A percentile compares a stretch with the other conserved stretches of the same genome.
Conservation (phyloP, 805 yeast genomes). For the Myxozyma melibiosi region DNA sequence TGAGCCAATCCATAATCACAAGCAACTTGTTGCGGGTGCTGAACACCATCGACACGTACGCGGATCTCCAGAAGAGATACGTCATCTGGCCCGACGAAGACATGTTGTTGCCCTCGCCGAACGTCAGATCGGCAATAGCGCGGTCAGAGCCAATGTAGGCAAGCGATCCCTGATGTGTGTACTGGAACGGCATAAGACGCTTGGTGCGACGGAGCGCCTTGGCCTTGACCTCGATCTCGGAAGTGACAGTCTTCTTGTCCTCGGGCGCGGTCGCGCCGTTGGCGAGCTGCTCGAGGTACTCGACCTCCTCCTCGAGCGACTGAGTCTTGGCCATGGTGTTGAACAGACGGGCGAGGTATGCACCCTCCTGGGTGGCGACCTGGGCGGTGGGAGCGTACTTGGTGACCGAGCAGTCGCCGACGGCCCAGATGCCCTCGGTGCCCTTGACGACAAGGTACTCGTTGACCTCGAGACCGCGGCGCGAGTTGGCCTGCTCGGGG, state of each 20-base stretch:
- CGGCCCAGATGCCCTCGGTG: conserved; percentile 76
- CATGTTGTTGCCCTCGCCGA: conserved; percentile 67
- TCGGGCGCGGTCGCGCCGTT: conserved; percentile 37
- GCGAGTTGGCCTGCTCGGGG: conserved; percentile 72
- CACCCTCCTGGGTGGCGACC: conserved; percentile 94
- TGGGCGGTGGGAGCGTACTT: conserved; percentile 96
- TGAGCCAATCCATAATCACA: conserved; percentile 86
- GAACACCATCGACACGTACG: conserved; percentile 90
- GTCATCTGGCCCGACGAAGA: conserved; percentile 85
- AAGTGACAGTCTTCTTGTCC: conserved; percentile 46
- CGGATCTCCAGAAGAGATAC: conserved; percentile 91
- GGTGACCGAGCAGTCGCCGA: conserved; percentile 92
- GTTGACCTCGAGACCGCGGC: conserved; percentile 87
- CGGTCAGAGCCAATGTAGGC: conserved; percentile 90
- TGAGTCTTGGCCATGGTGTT: conserved; percentile 42
- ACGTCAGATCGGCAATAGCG: conserved; percentile 88
- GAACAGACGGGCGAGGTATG: conserved; percentile 72
- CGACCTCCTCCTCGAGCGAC: conserved; percentile 44
- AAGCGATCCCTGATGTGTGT: conserved; percentile 87
- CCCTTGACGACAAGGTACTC: conserved; percentile 84
- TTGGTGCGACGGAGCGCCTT: conserved; percentile 44
- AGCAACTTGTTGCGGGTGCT: conserved; percentile 84
- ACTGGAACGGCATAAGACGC: conserved; percentile 60
- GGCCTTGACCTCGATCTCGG: conserved; percentile 52
- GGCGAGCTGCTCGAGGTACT: conserved; percentile 45